Evolutionary conservation across 257 asterid species (phyloP), one percentile per base, ranked within the genome.

Genomic region (Linderniella brevidens): DNA sequence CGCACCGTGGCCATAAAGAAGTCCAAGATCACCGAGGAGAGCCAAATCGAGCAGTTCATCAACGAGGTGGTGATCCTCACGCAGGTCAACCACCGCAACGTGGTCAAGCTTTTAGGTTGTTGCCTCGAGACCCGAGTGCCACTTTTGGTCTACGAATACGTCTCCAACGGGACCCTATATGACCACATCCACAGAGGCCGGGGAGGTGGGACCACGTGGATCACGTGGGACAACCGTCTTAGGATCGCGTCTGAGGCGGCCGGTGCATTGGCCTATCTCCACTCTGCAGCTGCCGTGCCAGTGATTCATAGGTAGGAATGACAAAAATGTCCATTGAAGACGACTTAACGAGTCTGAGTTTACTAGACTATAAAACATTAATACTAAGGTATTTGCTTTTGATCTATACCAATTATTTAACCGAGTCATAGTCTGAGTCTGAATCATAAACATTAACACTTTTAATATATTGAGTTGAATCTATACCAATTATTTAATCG

Each of bases 61-160:
- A 86, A 86, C 15, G 96, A 78, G 58, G 75, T 81, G 3, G 68
- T 74, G 18, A 86, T 86, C 48, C 92, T 86, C 20, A 78, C 88
- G 9, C 92, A 78, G 12, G 64, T 81, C 40, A 81, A 81, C 49
- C 96, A 86, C 36, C 49, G 93, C 8, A 78, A 81, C 0, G 93
- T 81, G 0, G 93, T 86, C 41, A 86, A 72, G 36, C 79, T 86
- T 37, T 32, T 78, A 2, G 95, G 95, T 0, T 85, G 96, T 19
- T 85, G 96, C 51, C 55, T 78, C 35, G 88, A 86, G 46, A 58
- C 86, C 5, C 79, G 76, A 53, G 95, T 85, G 4, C 92, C 95
- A 0, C 46, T 85, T 0, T 29, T 85, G 1, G 95, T 80, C 0
- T 85, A 80, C 25, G 93, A 85, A 38, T 81, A 59, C 8, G 77